Evolutionary conservation across 306 rosid species (phyloP), one percentile per base, ranked within the genome.

Genomic region (Prunus armeniaca): DNA sequence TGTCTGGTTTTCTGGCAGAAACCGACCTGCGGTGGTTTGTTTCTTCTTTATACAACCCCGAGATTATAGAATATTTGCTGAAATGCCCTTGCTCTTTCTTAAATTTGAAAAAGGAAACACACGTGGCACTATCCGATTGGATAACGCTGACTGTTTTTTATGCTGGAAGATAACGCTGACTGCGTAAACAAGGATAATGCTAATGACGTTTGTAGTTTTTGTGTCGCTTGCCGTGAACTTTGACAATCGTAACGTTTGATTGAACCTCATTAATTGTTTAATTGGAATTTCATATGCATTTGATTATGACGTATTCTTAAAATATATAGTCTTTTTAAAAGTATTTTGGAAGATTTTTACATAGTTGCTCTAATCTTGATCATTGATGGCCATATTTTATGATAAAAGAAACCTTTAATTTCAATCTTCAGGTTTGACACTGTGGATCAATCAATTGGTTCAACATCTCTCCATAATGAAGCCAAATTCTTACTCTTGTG

Each of bases 231-330:
- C 65, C 12, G 43, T 62, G 15, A 62, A 27, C 43, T 62, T 58
- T 72, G 56, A 72, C 76, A 22, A 43, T 41, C 6, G 55, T 17
- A 72, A 41, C 12, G 43, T 41, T 24, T 43, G 67, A 57, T 72
- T 72, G 67, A 55, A 24, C n/a, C 51, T 11, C 46, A 7, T 73
- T 58, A 12, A 25, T 72, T 72, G 24, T 57, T 38, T 41, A 57
- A 62, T 17, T 52, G 17, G 28, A 8, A 10, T 25, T 69, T 18
- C 27, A 9, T 50, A 17, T 27, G 3, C 28, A 20, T 38, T 17
- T 72, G 67, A 71, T 54, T 12, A 12, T 32, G 51, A 55, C 55
- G 75, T n/a, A 7, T 71, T 12, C 13, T 20, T 6, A 56, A 20
- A n/a, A 9, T 20, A 20, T 19, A 20, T 52, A 20, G 24, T 2